These are phyloP conservation scores for Neurospora sp. DNA, from an alignment of 495 filamentous ascomycete species.

Conservation along the genomic window DNA sequence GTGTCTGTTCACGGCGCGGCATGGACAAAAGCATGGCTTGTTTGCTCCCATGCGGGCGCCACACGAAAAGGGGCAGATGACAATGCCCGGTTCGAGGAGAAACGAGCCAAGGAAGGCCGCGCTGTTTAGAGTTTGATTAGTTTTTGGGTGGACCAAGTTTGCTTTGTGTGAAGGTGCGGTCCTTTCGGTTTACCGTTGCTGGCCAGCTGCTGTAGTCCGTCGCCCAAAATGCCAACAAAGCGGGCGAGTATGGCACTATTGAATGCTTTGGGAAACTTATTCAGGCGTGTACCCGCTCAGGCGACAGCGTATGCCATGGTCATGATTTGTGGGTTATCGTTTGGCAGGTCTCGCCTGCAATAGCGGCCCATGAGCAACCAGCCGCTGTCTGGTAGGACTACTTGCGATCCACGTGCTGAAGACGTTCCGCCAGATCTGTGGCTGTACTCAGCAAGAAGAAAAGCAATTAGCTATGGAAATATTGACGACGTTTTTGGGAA, in stretches of 20 bases:
- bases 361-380: slow-evolving; percentile 8
- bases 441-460: background rate
- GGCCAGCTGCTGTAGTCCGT: background rate
- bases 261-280: background rate
- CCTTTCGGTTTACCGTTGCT: background rate
- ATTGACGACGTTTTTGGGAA: background rate
- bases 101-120: background rate
- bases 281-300: background rate
- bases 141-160: background rate
- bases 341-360: slow-evolving; percentile 5
- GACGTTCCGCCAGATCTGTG: slow-evolving; percentile 13
- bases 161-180: background rate
- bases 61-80: background rate
- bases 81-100: background rate
- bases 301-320: background rate
- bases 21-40: background rate
- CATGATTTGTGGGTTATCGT: background rate
- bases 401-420: slow-evolving; percentile 12
- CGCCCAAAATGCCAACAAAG: background rate
- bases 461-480: background rate
- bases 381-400: slow-evolving; percentile 10
- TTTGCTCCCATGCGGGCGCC: background rate
- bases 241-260: background rate
- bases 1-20: background rate
- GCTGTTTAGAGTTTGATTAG: background rate